Evolutionary conservation across 441 rosid genomes (phyloP).

Genomic region (Viola pubescens): DNA sequence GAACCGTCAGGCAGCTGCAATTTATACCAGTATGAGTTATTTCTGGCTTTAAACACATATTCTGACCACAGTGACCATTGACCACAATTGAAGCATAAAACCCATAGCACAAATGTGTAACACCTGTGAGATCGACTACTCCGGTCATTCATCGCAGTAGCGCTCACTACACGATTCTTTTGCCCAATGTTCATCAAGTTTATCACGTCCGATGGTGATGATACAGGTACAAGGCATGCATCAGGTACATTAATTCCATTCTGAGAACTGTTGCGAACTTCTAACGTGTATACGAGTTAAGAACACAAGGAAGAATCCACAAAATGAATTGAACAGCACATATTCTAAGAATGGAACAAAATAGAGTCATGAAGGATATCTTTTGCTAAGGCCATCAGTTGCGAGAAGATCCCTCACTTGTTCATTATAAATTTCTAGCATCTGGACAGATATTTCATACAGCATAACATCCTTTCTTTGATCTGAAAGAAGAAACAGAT

Average conservation of each 20-base stretch:
- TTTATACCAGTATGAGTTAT: slow-evolving; percentile 9
- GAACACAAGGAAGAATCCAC: slow-evolving; percentile 14
- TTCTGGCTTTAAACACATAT: slow-evolving; percentile 3
- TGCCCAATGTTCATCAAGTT: slow-evolving; percentile 73
- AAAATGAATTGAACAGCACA: not conserved
- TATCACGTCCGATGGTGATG: slow-evolving; percentile 62
- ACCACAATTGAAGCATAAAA: not conserved
- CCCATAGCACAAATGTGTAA: not conserved
- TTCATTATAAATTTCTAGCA: slow-evolving; percentile 95
- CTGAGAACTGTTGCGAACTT: slow-evolving; percentile 75
- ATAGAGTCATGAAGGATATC: slow-evolving; percentile 60
- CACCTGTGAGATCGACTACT: slow-evolving; percentile 97
- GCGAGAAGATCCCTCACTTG: slow-evolving; percentile 91
- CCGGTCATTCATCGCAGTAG: slow-evolving; percentile 82
- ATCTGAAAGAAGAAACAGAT: slow-evolving; percentile 73
- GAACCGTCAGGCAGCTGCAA: slow-evolving; percentile 84
- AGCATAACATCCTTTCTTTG: slow-evolving; percentile 69
- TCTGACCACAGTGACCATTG: not conserved
- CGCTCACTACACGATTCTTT: slow-evolving; percentile 68
- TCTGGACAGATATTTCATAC: slow-evolving; percentile 84
- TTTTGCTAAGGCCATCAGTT: slow-evolving; percentile 66
- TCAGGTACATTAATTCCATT: slow-evolving; percentile 82
- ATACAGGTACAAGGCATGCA: slow-evolving; percentile 67
- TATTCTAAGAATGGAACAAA: not conserved
- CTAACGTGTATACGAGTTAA: slow-evolving; percentile 60